These are phyloP conservation scores for Alternaria arbusti DNA, from an alignment of 2,329 filamentous ascomycete genomes.

Conservation along the genomic window DNA sequence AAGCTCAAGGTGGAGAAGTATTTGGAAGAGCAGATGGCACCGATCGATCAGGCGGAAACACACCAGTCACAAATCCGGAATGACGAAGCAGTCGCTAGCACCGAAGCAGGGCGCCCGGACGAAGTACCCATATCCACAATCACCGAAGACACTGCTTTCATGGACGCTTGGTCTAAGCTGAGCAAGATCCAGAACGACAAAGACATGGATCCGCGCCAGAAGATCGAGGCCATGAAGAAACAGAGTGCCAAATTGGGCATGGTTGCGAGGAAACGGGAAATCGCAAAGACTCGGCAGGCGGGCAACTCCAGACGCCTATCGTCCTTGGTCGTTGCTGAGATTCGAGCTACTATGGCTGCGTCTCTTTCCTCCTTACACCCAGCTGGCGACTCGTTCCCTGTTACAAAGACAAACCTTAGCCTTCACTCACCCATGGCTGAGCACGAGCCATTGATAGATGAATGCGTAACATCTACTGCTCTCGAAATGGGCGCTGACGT, in stretches of 20 bases:
- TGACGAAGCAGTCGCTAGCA: constrained; percentile 7
- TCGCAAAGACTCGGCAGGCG: constrained; percentile 18
- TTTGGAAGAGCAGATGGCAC: constrained; percentile 19
- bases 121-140: background rate
- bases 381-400: constrained; percentile 54
- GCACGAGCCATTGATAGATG: constrained; percentile 62
- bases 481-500: constrained; percentile 69
- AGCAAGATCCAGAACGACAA: constrained; percentile 17
- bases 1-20: constrained; percentile 31
- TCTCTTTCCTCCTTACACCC: constrained; percentile 50
- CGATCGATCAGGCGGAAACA: constrained; percentile 3
- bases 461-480: constrained; percentile 69
- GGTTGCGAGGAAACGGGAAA: constrained; percentile 17
- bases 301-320: constrained; percentile 26
- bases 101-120: constrained; percentile 3
- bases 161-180: constrained; percentile 12
- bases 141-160: constrained; percentile 7
- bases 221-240: constrained; percentile 18
- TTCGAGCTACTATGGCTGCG: constrained; percentile 59
- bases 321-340: constrained; percentile 49
- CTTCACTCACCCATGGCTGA: constrained; percentile 66
- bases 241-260: constrained; percentile 20
- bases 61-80: constrained; percentile 2
- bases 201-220: constrained; percentile 9
- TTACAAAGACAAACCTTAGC: constrained; percentile 62